Conservation (phyloP, 129 eudicot genomes). For the Scalesia atractyloides region DNA sequence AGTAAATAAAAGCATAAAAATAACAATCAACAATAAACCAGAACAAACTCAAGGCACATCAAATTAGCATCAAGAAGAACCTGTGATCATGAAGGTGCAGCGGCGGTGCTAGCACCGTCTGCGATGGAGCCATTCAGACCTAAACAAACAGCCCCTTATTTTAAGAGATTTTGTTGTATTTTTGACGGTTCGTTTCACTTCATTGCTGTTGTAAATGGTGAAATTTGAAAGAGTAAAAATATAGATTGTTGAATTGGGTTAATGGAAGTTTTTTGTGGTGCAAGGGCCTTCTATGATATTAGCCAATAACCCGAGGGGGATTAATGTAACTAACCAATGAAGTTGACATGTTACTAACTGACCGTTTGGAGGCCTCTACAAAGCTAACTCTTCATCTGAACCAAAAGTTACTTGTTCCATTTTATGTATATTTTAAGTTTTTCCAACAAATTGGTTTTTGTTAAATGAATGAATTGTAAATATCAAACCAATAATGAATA, state of each 20-base stretch:
- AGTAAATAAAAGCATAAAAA: no score
- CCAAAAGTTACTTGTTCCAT: conserved; percentile 12
- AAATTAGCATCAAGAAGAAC: no score
- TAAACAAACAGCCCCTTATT: no score
- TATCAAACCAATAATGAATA: no score
- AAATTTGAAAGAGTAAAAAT: background rate
- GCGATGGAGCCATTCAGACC: no score
- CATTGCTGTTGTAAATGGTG: background rate
- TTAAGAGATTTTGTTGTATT: background rate
- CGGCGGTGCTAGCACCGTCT: no score
- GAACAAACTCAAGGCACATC: no score
- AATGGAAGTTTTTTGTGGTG: conserved; percentile 8
- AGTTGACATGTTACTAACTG: conserved; percentile 25
- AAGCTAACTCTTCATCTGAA: conserved; percentile 13
- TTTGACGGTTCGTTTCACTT: background rate
- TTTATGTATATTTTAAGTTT: no score
- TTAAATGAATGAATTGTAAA: no score
- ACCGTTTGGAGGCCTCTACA: background rate
- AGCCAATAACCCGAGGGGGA: background rate
- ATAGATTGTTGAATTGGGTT: background rate
- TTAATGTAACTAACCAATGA: conserved; percentile 9
- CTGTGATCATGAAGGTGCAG: no score
- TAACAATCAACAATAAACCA: no score
- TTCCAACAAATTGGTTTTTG: no score
- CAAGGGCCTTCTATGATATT: conserved; percentile 6